Base-by-base conservation (phyloP, 352 stramenopile species). In the Globisporangium polare region DNA sequence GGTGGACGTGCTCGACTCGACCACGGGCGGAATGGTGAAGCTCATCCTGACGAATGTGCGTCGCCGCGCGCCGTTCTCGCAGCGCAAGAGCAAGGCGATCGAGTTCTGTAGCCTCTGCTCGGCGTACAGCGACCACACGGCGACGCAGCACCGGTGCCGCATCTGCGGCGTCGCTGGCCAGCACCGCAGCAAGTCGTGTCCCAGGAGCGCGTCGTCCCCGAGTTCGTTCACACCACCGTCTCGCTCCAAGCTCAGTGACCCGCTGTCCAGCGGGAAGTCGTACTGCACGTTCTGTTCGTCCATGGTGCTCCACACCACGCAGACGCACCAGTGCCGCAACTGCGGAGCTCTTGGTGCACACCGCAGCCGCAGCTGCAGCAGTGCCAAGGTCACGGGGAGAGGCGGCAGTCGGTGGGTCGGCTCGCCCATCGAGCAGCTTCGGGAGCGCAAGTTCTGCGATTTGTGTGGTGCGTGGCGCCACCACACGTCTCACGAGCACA, bases 101-200 rank as follows among this genome's bases (percentile, higher is more conserved):
- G 77, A 87, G 67, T 92, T 90, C 52, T 91, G 82, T 53, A 71
- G 75, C 13, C 86, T 91, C 18, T 91, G 82, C 46, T 70, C 80
- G n/a, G 75, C 79, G 12, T 90, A 89, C 58, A 73, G 82, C 33
- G 80, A 84, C 37, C 82, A 90, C 58, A 80, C 68, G n/a, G 79
- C 82, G 12, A 50, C 60, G 24, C 78, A 91, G 63, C 82, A 89
- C 60, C 72, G 77, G 13, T 91, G 82, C 58, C 77, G 82, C 15
- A 67, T 83, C n/a, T 91, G 82, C 47, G 78, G 77, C 0, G 66
- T 78, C 1, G 68, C 75, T 0, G 82, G 82, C 13, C 65, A 78
- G 51, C 82, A 91, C 63, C 82, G 82, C 13, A 91, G 82, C 66
- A 77, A 75, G 20, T 75, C 68, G 35, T 91, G 82, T 42, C 66